A percentile compares a stretch with the other conserved stretches of the same genome.
phyloP scores from a whole-genome alignment of 1,284 basidiomycete genomes.

The Ustilago loliicola region DNA sequence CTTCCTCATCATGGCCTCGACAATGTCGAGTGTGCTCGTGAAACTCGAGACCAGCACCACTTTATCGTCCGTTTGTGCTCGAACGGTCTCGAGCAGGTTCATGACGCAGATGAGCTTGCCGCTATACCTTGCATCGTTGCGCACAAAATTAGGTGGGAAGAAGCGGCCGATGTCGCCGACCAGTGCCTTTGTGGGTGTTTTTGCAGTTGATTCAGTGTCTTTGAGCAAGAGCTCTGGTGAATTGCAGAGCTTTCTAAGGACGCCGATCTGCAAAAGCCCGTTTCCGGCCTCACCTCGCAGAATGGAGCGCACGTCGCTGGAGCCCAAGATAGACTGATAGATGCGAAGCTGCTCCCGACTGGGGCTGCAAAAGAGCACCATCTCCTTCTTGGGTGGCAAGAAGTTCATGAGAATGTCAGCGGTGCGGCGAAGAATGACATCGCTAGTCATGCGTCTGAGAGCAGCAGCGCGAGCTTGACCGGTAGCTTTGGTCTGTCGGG shows the following conservation, averaged over 20 bases:
- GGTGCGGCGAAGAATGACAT: constrained; percentile 88
- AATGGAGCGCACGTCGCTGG: constrained; percentile 51
- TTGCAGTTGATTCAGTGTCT: constrained; percentile 73
- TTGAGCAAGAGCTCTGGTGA: constrained; percentile 86
- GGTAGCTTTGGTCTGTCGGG: constrained; percentile 79
- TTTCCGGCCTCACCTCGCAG: constrained; percentile 54
- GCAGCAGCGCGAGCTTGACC: constrained; percentile 75
- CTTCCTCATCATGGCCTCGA: constrained; percentile 86
- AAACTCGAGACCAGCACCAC: constrained; percentile 70
- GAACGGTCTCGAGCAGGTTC: constrained; percentile 78
- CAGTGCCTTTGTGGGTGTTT: constrained; percentile 41
- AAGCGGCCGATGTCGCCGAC: constrained; percentile 41
- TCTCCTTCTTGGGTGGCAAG: constrained; percentile 88
- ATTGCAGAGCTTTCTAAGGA: constrained; percentile 87
- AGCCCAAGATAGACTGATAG: constrained; percentile 77
- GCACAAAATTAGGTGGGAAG: constrained; percentile 51
- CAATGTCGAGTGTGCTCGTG: constrained; percentile 85
- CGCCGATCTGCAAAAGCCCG: constrained; percentile 64
- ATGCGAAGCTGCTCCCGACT: constrained; percentile 80
- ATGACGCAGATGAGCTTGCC: constrained; percentile 80
- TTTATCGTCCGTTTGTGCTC: constrained; percentile 80
- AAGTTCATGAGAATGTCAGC: constrained; percentile 81
- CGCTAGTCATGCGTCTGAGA: constrained; percentile 81
- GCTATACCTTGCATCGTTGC: constrained; percentile 47
- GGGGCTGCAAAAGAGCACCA: constrained; percentile 41